Evolutionary conservation across 2,329 filamentous ascomycete genomes (phyloP).

Genomic region (Cryphonectria parasitica): DNA sequence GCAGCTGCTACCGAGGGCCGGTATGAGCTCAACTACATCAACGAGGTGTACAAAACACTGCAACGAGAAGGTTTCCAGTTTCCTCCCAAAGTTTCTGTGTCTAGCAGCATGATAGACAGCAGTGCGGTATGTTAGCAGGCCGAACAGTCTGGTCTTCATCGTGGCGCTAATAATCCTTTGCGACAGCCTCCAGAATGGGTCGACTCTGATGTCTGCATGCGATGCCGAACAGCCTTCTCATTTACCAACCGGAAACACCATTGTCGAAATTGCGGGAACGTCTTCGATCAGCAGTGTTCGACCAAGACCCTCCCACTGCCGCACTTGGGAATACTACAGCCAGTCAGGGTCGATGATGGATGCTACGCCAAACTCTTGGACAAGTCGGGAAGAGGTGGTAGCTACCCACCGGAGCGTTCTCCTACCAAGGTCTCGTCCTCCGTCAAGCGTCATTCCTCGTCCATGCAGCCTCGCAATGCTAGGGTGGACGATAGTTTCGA

Average conservation of each 20-base stretch:
- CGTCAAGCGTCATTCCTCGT: slow-evolving; percentile 65
- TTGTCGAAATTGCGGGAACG: slow-evolving; percentile 96
- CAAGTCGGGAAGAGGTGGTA: slow-evolving; percentile 57
- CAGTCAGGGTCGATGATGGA: slow-evolving; percentile 94
- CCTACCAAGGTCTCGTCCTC: slow-evolving; percentile 50
- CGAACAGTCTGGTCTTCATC: slow-evolving; percentile 40
- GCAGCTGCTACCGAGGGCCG: slow-evolving; percentile 85
- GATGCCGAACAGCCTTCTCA: slow-evolving; percentile 91
- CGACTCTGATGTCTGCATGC: slow-evolving; percentile 98
- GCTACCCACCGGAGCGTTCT: slow-evolving; percentile 45
- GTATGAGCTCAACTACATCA: slow-evolving; percentile 81
- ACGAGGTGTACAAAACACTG: slow-evolving; percentile 81
- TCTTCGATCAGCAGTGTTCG: slow-evolving; percentile 95
- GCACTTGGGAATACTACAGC: slow-evolving; percentile 87
- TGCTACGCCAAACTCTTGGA: slow-evolving; percentile 89
- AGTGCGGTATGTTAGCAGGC: slow-evolving; percentile 67
- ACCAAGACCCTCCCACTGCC: slow-evolving; percentile 86
- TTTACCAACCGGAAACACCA: slow-evolving; percentile 99
- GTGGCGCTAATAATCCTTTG: not conserved
- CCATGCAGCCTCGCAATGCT: slow-evolving; percentile 89
- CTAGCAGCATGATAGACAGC: slow-evolving; percentile 98
- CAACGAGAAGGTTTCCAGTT: slow-evolving; percentile 88
- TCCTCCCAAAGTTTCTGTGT: slow-evolving; percentile 80
- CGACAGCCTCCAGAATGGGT: slow-evolving; percentile 90
- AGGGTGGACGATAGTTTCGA: slow-evolving; percentile 90